phyloP scores from a whole-genome alignment of 495 filamentous ascomycete species.

The Staphylotrichum tortipilum region DNA sequence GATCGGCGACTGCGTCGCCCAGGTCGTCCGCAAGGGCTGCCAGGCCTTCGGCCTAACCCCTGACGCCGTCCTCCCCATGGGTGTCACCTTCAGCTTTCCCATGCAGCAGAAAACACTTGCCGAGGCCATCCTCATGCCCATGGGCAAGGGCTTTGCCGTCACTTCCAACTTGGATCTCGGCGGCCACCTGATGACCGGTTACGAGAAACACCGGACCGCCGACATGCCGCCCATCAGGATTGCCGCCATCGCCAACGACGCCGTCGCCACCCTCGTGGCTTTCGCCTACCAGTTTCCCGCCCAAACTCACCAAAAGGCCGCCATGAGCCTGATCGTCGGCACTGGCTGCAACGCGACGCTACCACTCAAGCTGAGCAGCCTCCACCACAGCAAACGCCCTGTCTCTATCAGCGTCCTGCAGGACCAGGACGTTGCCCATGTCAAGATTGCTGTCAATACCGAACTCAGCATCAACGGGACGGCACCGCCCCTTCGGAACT shows the following conservation, averaged over 20 bases:
- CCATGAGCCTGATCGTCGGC: constrained; percentile 74
- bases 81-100: constrained; percentile 81
- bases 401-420: constrained; percentile 46
- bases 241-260: constrained; percentile 71
- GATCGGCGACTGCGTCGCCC: constrained; percentile 68
- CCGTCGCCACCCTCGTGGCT: constrained; percentile 70
- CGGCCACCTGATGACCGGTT: constrained; percentile 58
- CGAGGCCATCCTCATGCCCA: constrained; percentile 71
- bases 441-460: constrained; percentile 69
- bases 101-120: constrained; percentile 70
- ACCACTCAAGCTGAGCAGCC: constrained; percentile 53
- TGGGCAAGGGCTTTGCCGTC: constrained; percentile 84
- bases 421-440: constrained; percentile 46
- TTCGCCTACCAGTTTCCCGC: constrained; percentile 54
- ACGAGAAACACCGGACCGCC: constrained; percentile 43
- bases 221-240: constrained; percentile 60
- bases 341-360: constrained; percentile 81
- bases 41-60: constrained; percentile 21
- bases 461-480: constrained; percentile 80
- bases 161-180: constrained; percentile 63
- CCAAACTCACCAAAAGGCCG: constrained; percentile 39
- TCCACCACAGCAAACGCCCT: constrained; percentile 55
- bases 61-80: constrained; percentile 53
- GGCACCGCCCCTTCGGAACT: constrained; percentile 52
- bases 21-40: constrained; percentile 51